These are phyloP conservation scores for Fusarium tricinctum DNA, from an alignment of 2,329 filamentous ascomycete species.

Conservation along the genomic window DNA sequence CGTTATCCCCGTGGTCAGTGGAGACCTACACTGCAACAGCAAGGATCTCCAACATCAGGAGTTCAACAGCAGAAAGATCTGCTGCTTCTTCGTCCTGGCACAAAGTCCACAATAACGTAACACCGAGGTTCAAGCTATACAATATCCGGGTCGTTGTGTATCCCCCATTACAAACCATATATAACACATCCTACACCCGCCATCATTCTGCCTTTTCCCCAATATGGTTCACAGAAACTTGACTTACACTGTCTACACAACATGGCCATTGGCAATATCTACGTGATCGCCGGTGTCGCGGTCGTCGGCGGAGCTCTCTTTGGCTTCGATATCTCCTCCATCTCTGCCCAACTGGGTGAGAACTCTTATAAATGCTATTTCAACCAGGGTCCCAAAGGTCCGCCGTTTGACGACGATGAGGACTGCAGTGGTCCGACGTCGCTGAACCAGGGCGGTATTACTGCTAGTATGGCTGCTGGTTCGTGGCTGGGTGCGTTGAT, in stretches of 20 bases:
- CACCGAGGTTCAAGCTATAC: not conserved
- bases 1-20: conserved; percentile 24
- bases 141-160: not conserved
- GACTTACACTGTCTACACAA: conserved; percentile 4
- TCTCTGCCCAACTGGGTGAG: conserved; percentile 49
- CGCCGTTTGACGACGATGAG: conserved; percentile 49
- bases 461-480: conserved; percentile 65
- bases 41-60: conserved; percentile 36
- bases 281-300: conserved; percentile 45
- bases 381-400: conserved; percentile 54
- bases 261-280: conserved; percentile 46
- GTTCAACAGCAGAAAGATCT: conserved; percentile 16
- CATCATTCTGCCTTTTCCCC: not conserved
- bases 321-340: conserved; percentile 47
- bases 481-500: conserved; percentile 65
- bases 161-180: conserved; percentile 13
- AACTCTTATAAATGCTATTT: conserved; percentile 58
- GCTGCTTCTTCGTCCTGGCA: not conserved
- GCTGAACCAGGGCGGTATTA: conserved; percentile 65
- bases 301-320: conserved; percentile 47
- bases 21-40: conserved; percentile 14
- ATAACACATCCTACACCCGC: conserved; percentile 11
- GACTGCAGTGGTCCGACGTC: conserved; percentile 56
- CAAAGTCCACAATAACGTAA: conserved; percentile 18
- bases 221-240: not conserved